Evolutionary conservation across 805 yeast genomes (phyloP).

Genomic region (Metschnikowia anglica): DNA sequence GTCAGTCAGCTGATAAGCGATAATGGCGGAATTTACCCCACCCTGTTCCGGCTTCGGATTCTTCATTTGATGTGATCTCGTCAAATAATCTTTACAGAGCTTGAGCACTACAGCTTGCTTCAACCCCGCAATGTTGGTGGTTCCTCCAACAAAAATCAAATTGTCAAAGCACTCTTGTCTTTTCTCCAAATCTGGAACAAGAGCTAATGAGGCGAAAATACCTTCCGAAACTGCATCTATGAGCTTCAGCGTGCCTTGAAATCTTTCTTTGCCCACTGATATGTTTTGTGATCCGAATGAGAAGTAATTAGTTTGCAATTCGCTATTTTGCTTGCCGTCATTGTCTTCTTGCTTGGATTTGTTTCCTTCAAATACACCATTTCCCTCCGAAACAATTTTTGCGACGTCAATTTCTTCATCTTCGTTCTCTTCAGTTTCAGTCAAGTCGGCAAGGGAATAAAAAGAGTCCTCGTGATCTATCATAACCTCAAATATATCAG

Average conservation of each 20-base stretch:
- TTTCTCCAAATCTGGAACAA: conserved; percentile 63
- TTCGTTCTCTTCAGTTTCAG: conserved; percentile 27
- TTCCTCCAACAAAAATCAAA: conserved; percentile 75
- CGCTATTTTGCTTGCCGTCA: conserved; percentile 56
- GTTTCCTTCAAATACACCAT: conserved; percentile 28
- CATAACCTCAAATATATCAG: conserved; percentile 76
- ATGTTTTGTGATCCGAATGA: conserved; percentile 52
- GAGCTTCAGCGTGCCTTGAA: conserved; percentile 70
- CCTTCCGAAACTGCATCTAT: conserved; percentile 54
- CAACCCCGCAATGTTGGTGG: conserved; percentile 72
- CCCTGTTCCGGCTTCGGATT: conserved; percentile 25
- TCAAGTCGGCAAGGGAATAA: conserved; percentile 55
- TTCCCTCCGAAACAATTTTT: conserved; percentile 77
- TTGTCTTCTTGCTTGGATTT: conserved; percentile 37
- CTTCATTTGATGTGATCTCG: conserved; percentile 32
- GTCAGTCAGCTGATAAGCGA: conserved; percentile 45
- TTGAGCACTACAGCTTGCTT: conserved; percentile 63
- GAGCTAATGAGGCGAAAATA: conserved; percentile 51
- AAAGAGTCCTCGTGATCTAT: conserved; percentile 66
- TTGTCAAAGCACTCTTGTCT: conserved; percentile 86
- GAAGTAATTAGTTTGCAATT: conserved; percentile 71
- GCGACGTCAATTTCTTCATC: conserved; percentile 87
- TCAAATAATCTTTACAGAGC: conserved; percentile 55
- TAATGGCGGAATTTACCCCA: conserved; percentile 39
- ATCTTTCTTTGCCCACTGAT: conserved; percentile 86